Base-by-base conservation (phyloP, 495 filamentous ascomycete species). In the Tuber microsphaerosporum region DNA sequence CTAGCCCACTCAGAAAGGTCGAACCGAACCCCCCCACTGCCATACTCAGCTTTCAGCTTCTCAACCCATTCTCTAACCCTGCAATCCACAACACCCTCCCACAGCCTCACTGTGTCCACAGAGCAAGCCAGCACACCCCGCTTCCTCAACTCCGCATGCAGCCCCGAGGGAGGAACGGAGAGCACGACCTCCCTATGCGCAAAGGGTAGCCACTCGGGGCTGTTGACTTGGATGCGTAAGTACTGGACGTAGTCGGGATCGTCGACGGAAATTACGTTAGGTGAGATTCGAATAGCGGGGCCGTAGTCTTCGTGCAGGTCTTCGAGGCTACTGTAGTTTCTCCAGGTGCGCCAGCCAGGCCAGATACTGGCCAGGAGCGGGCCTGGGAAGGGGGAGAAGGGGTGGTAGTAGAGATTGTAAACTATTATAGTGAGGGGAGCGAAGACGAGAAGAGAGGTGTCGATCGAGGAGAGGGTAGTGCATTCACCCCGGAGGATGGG, bases 341-440 rank as follows among this genome's bases (percentile, higher is more conserved):
- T n/a, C 31, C 26, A 34, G 56, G 14, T 10, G 0, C 14, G 14
- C 56, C 26, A 65, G 56, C 31, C 14, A 0, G 56, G 1, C 56
- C 56, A 71, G 51, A 81, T 44, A 39, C 75, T 74, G 10, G 70
- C 76, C 41, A 82, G 61, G 20, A 81, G 77, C 4, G 82, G 84
- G 9, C 84, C 84, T 9, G 83, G 83, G 73, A 80, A 83, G 14
- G 73, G 69, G 71, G 79, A 74, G 20, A 85, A 78, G 34, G 84
- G 84, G 73, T 85, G 84, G 37, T 83, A 81, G 75, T 83, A 84
- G 41, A 73, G 78, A 16, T 65, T 34, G 56, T 65, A 65, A 26
- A 34, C 31, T 34, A 65, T 19, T 26, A 3, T 7, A 4, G n/a
- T 2, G 12, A 65, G 16, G 4, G 26, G 56, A 12, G 6, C 3